Evolutionary conservation across 208 protist species (phyloP).

Genomic region (Lotmaria passim): DNA sequence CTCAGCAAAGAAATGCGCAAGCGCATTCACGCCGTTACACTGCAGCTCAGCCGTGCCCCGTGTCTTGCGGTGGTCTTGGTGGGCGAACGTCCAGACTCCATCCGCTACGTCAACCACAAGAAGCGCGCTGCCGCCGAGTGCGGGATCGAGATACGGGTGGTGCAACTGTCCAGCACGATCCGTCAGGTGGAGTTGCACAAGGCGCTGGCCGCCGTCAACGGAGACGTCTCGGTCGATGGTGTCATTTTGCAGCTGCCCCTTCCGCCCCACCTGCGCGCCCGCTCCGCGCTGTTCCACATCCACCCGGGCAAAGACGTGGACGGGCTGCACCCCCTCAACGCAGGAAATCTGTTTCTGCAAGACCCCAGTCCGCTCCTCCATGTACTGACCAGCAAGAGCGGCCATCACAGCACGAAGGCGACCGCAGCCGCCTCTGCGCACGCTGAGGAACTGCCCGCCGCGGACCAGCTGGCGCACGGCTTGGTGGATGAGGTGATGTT

Average conservation of each 20-base stretch:
- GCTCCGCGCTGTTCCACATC: conserved; percentile 63
- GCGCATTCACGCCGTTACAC: conserved; percentile 40
- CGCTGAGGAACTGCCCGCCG: not conserved
- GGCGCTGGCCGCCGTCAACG: conserved; percentile 45
- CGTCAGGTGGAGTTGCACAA: conserved; percentile 46
- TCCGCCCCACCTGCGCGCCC: conserved; percentile 88
- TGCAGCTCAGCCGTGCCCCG: conserved; percentile 47
- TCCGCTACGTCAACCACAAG: conserved; percentile 84
- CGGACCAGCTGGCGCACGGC: not conserved
- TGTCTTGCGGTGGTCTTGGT: conserved; percentile 95
- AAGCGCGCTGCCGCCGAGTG: conserved; percentile 47
- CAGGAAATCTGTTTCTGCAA: conserved; percentile 79
- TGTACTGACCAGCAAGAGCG: not conserved
- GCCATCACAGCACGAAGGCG: not conserved
- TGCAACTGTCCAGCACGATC: conserved; percentile 36
- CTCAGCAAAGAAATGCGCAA: conserved; percentile 48
- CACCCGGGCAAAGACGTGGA: conserved; percentile 91
- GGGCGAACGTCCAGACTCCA: conserved; percentile 80
- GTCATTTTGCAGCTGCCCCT: conserved; percentile 95
- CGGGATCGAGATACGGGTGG: conserved; percentile 48
- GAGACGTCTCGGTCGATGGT: conserved; percentile 46
- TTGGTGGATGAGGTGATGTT: conserved; percentile 28
- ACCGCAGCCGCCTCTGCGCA: not conserved
- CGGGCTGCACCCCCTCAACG: conserved; percentile 92
- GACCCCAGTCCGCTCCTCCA: conserved; percentile 54